phyloP scores from a whole-genome alignment of 495 filamentous ascomycete species.

The Penicillium goetzii region DNA sequence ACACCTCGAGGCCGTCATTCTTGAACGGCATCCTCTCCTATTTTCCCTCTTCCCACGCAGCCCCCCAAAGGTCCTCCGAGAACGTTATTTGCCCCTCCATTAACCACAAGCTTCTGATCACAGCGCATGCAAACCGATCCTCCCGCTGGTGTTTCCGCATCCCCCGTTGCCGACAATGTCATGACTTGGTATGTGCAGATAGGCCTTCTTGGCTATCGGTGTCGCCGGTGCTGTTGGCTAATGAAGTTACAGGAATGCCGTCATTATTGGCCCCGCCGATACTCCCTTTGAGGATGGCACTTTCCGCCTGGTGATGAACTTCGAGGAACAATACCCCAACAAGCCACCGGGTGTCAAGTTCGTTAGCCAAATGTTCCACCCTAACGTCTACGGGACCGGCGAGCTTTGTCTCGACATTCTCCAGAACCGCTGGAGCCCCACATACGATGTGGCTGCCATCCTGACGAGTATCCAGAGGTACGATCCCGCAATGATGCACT shows the following conservation, averaged over 20 bases:
- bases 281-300: constrained; percentile 99
- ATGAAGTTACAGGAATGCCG: constrained; percentile 79
- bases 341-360: constrained; percentile 98
- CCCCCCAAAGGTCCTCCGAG: constrained; percentile 3
- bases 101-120: constrained; percentile 22
- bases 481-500: constrained; percentile 4
- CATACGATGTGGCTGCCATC: constrained; percentile 96
- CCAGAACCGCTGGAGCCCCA: constrained; percentile 98
- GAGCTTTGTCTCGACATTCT: constrained; percentile 97
- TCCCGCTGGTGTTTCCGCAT: constrained; percentile 94
- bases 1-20: not conserved
- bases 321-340: constrained; percentile 98
- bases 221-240: constrained; percentile 2
- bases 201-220: not conserved
- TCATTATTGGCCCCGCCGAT: constrained; percentile 96
- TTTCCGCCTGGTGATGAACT: constrained; percentile 97
- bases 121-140: constrained; percentile 99
- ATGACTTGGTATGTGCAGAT: constrained; percentile 85
- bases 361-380: constrained; percentile 98
- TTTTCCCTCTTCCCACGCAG: not conserved
- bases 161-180: constrained; percentile 96
- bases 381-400: constrained; percentile 95
- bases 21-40: not conserved
- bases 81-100: constrained; percentile 18
- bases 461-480: constrained; percentile 98